Evolutionary conservation across 768 basidiomycete species (phyloP), one percentile per base, ranked within the genome.

Genomic region (Baorangia bicolor): DNA sequence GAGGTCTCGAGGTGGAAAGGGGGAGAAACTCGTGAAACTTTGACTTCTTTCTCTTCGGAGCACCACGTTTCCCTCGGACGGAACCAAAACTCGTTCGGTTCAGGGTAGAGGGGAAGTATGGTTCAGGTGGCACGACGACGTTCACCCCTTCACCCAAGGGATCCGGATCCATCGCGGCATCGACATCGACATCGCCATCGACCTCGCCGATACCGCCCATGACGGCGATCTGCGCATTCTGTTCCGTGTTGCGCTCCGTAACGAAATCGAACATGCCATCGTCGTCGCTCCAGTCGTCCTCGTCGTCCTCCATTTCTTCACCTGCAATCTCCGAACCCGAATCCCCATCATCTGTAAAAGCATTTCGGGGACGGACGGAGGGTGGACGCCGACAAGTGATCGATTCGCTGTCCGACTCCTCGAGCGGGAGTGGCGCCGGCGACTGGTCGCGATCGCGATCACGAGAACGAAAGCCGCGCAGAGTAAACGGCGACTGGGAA

Each of bases 141-240:
- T 94, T 94, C 20, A 92, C 89, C 53, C 93, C 95, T 72, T 97
- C 94, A 13, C 95, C 95, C 11, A 95, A 78, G 0, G 90, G 91
- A 70, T 95, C 94, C 1, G 87, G 82, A 51, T 86, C 85, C 65
- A 80, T 67, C 38, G 80, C 74, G 37, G 67, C 70, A 45, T 88
- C 87, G 18, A 73, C 76, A 50, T 88, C 88, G 2, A 55, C 63
- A 12, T 81, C 78, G 10, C 79, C 81, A 20, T 71, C 70, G 2
- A 46, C 49, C n/a, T 71, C 71, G 27, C 59, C 44, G 4, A 58
- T 60, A 14, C 58, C 56, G 1, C 55, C 56, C 51, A 69, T 9
- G 2, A 75, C 70, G 0, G 77, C 69, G 23, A 78, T 74, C 37
- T 86, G 76, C 1, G 89, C 82, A 64, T 95, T 95, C 60, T 79